These are phyloP conservation scores for Dorcoceras hygrometricum DNA, from an alignment of 257 asterid species.

Conservation along the genomic window DNA sequence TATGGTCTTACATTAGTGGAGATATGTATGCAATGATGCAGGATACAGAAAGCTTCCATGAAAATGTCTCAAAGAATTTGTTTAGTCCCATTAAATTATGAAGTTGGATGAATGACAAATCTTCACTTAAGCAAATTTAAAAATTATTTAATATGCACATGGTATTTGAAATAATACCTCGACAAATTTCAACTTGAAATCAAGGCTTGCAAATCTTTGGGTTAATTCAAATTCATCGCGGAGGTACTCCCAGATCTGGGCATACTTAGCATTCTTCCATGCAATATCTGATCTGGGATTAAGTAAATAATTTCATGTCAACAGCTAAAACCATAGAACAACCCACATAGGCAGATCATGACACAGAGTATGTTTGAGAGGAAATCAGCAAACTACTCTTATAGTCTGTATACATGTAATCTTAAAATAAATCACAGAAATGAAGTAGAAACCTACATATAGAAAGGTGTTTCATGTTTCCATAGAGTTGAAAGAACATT, in stretches of 20 bases:
- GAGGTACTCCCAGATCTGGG: constrained; percentile 98
- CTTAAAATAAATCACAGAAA: not conserved
- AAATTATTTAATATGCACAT: not conserved
- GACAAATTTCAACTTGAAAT: constrained; percentile 90
- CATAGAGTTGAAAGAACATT: not conserved
- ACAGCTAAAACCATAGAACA: not conserved
- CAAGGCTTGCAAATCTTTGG: constrained; percentile 93
- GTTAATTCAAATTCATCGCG: constrained; percentile 96
- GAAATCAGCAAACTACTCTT: no score
- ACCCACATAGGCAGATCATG: not conserved
- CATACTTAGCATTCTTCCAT: constrained; percentile 97
- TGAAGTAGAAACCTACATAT: not conserved
- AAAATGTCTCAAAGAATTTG: not conserved
- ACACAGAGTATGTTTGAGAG: not conserved
- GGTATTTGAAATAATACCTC: constrained; percentile 49
- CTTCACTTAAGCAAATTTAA: no score
- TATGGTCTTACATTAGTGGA: not conserved
- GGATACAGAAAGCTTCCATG: not conserved
- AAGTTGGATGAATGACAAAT: not conserved
- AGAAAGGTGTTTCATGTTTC: not conserved
- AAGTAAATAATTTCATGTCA: not conserved
- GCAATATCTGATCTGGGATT: constrained; percentile 63
- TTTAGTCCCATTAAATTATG: not conserved
- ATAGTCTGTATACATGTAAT: not conserved
- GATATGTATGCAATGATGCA: not conserved